These are phyloP conservation scores for Clonostachys solani DNA, from an alignment of 2,329 filamentous ascomycete species.

Conservation along the genomic window DNA sequence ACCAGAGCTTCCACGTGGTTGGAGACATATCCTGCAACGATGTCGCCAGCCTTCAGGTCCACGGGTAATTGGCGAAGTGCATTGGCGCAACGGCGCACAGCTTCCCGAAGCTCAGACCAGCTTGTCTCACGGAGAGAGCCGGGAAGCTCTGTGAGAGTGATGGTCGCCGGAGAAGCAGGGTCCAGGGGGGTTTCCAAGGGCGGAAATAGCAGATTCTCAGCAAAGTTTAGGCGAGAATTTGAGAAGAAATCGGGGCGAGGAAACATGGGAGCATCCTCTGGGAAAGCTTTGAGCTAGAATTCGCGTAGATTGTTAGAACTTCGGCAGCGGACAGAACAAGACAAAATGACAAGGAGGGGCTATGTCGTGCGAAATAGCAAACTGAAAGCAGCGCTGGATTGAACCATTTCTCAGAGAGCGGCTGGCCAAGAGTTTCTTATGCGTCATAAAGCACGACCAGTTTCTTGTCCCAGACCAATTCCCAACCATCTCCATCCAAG, in stretches of 20 bases:
- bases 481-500: too few relatives aligned
- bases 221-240: conserved; percentile 80
- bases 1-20: conserved; percentile 87
- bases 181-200: conserved; percentile 32
- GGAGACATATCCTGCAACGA: conserved; percentile 74
- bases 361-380: too few relatives aligned
- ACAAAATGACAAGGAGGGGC: too few relatives aligned
- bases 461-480: too few relatives aligned
- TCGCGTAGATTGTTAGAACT: not conserved
- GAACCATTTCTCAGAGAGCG: too few relatives aligned
- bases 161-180: conserved; percentile 63
- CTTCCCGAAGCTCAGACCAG: conserved; percentile 77
- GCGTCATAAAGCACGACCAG: too few relatives aligned
- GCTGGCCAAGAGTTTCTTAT: too few relatives aligned
- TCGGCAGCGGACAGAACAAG: too few relatives aligned
- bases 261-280: conserved; percentile 67
- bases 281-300: conserved; percentile 45
- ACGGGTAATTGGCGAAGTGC: conserved; percentile 56
- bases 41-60: conserved; percentile 52
- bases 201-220: conserved; percentile 89
- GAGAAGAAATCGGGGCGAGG: conserved; percentile 84
- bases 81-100: conserved; percentile 69
- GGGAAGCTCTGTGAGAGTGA: conserved; percentile 74
- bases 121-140: conserved; percentile 48
- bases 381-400: too few relatives aligned